These are phyloP conservation scores for Coemansia sp. DNA, from an alignment of 192 early-diverging fungal species.

Conservation along the genomic window DNA sequence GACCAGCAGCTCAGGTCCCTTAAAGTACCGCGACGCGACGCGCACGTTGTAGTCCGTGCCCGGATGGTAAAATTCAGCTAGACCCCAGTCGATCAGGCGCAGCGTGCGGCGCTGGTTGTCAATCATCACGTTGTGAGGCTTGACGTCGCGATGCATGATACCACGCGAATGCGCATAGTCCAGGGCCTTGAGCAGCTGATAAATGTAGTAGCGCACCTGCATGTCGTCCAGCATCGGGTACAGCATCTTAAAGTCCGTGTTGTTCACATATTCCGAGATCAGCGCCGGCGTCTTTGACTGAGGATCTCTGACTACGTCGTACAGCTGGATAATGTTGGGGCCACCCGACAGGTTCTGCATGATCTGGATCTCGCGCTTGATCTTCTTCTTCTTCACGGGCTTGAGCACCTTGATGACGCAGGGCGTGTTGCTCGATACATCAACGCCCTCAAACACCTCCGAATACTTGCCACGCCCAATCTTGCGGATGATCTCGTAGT, in stretches of 20 bases:
- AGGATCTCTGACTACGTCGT: constrained; percentile 95
- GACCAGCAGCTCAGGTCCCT: constrained; percentile 96
- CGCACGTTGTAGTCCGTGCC: constrained; percentile 97
- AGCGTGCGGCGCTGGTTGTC: constrained; percentile 94
- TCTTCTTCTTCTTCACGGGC: constrained; percentile 99
- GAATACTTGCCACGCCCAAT: constrained; percentile 99
- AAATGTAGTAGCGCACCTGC: constrained; percentile 96
- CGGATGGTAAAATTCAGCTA: constrained; percentile 99
- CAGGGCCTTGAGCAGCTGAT: constrained; percentile 93
- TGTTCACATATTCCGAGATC: constrained; percentile 96
- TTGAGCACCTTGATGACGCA: constrained; percentile 99
- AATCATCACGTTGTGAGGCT: constrained; percentile 99
- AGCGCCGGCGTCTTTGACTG: constrained; percentile 95
- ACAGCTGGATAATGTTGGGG: constrained; percentile 85
- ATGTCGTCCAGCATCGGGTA: constrained; percentile 93
- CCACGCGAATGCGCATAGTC: constrained; percentile 98
- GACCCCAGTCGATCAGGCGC: constrained; percentile 97
- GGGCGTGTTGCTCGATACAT: constrained; percentile 75
- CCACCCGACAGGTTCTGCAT: constrained; percentile 96
- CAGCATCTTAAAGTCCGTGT: constrained; percentile 94
- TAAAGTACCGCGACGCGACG: constrained; percentile 98
- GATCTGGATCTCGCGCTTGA: constrained; percentile 99
- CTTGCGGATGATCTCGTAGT: constrained; percentile 97
- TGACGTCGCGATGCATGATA: constrained; percentile 99
- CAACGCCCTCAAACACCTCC: constrained; percentile 99